Conservation (phyloP, 192 early-diverging fungal genomes). For the Coemansia sp. region DNA sequence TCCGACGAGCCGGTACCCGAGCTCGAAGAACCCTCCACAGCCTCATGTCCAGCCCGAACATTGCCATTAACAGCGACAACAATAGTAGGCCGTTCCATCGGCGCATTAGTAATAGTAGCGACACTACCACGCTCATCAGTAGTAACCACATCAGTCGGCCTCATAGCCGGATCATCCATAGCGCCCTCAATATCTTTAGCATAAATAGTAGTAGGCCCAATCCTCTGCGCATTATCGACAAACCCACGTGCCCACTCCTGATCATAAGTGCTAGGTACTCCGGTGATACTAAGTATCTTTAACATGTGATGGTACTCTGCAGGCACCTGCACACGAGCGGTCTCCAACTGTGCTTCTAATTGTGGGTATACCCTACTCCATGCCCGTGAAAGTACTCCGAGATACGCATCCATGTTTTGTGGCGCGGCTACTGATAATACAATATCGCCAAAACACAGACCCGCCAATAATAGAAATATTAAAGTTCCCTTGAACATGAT, state of each 20-base stretch:
- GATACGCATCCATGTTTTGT: conserved; percentile 27
- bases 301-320: conserved; percentile 44
- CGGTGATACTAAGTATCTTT: conserved; percentile 28
- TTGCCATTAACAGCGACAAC: conserved; percentile 49
- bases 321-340: conserved; percentile 33
- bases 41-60: background rate
- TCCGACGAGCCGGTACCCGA: background rate
- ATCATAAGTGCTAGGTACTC: conserved; percentile 34
- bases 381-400: conserved; percentile 38
- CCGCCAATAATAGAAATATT: background rate
- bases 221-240: conserved; percentile 24
- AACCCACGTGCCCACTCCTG: conserved; percentile 34
- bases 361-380: conserved; percentile 44
- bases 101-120: conserved; percentile 19
- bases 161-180: conserved; percentile 16
- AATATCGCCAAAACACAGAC: conserved; percentile 35
- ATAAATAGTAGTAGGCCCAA: conserved; percentile 46
- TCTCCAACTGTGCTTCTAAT: conserved; percentile 24
- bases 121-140: conserved; percentile 29
- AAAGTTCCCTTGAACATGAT: background rate
- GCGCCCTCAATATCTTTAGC: conserved; percentile 34
- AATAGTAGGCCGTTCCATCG: conserved; percentile 34
- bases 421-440: conserved; percentile 41
- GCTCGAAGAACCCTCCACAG: background rate
- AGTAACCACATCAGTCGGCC: conserved; percentile 24